A percentile compares a stretch with the other conserved stretches of the same genome.
These are phyloP conservation scores for Ophiocordyceps sinensis DNA, from an alignment of 2,329 filamentous ascomycete species.

Conservation along the genomic window DNA sequence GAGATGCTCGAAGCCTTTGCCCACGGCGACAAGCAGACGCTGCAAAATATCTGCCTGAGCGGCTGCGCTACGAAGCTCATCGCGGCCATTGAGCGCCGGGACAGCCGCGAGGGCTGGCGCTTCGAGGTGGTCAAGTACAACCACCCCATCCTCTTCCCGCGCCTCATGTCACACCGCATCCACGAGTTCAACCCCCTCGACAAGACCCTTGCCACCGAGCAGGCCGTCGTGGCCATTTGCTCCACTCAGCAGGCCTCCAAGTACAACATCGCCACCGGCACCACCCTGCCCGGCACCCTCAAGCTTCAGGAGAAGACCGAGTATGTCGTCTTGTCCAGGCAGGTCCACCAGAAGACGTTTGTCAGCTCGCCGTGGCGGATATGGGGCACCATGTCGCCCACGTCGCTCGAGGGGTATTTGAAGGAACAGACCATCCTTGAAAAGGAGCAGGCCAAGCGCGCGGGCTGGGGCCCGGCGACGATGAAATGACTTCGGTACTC, in stretches of 20 bases:
- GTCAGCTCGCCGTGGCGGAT: slow-evolving; percentile 42
- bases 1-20: slow-evolving; percentile 49
- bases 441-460: slow-evolving; percentile 17
- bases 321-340: slow-evolving; percentile 46
- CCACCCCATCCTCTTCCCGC: slow-evolving; percentile 23
- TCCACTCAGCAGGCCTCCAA: slow-evolving; percentile 40
- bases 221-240: slow-evolving; percentile 44
- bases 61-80: slow-evolving; percentile 36
- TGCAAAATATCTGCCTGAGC: slow-evolving; percentile 38
- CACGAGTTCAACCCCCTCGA: slow-evolving; percentile 28
- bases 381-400: slow-evolving; percentile 48
- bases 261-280: slow-evolving; percentile 20
- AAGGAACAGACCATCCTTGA: slow-evolving; percentile 20
- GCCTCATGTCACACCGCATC: slow-evolving; percentile 40
- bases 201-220: slow-evolving; percentile 23
- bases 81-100: slow-evolving; percentile 38
- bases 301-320: slow-evolving; percentile 43
- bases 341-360: slow-evolving; percentile 29
- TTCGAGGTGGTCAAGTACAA: slow-evolving; percentile 44
- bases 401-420: slow-evolving; percentile 27
- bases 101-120: slow-evolving; percentile 24
- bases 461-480: slow-evolving; percentile 14
- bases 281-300: slow-evolving; percentile 29
- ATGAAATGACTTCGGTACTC: background rate
- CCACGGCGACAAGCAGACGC: slow-evolving; percentile 33